These are phyloP conservation scores for Trypanosoma vivax DNA, from an alignment of 208 protist genomes.

Conservation along the genomic window DNA sequence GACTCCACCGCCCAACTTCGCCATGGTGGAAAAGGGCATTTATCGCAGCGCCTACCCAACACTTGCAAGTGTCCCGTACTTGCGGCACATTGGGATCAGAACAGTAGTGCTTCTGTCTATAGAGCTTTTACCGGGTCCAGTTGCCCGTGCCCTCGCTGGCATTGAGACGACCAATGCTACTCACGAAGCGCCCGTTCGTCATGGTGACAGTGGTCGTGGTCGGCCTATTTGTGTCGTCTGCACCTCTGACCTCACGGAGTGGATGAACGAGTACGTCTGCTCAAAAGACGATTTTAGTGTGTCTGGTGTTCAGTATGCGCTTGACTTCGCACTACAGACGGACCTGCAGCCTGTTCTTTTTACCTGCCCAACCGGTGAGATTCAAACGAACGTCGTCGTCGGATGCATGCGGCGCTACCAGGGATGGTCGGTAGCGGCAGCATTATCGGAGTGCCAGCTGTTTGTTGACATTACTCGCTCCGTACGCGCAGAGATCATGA, in stretches of 20 bases:
- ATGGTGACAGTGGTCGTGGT: not conserved
- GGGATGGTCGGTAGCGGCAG: slow-evolving; percentile 69
- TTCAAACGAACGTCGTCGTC: slow-evolving; percentile 81
- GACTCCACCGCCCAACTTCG: slow-evolving; percentile 70
- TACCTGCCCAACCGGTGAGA: slow-evolving; percentile 73
- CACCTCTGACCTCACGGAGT: slow-evolving; percentile 52
- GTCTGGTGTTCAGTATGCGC: slow-evolving; percentile 49
- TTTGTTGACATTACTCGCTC: slow-evolving; percentile 43
- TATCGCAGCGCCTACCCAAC: slow-evolving; percentile 83
- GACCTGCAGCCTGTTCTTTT: slow-evolving; percentile 88
- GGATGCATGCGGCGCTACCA: slow-evolving; percentile 85
- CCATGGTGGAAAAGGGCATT: slow-evolving; percentile 64
- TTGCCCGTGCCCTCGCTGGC: slow-evolving; percentile 26
- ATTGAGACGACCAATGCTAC: not conserved
- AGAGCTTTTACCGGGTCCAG: slow-evolving; percentile 55
- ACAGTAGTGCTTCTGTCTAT: slow-evolving; percentile 78
- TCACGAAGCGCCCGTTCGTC: not conserved
- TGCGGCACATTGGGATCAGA: slow-evolving; percentile 70
- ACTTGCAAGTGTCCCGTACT: slow-evolving; percentile 53
- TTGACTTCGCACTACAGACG: slow-evolving; percentile 77
- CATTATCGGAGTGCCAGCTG: slow-evolving; percentile 76
- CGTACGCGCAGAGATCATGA: slow-evolving; percentile 47
- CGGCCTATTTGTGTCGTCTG: slow-evolving; percentile 42
- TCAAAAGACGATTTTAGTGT: slow-evolving; percentile 68
- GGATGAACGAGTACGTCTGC: slow-evolving; percentile 45